phyloP scores from a whole-genome alignment of 352 stramenopile species.

The Globisporangium nagaii region DNA sequence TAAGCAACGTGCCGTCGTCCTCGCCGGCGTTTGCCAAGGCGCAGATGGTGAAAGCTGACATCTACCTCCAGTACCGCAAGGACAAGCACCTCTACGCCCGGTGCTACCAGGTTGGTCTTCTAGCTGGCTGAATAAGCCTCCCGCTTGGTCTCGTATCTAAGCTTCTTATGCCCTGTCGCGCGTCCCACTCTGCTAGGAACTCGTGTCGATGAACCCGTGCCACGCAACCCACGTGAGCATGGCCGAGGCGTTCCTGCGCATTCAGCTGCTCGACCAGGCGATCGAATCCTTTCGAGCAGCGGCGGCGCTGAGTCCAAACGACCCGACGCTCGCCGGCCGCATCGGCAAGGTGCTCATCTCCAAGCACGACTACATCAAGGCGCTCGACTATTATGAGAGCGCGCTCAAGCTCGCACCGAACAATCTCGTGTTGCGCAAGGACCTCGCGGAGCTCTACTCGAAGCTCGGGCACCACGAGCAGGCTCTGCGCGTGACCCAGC shows the following conservation, averaged over 20 bases:
- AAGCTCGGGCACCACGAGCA: constrained; percentile 86
- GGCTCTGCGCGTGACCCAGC: constrained; percentile 74
- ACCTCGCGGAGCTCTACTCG: constrained; percentile 87
- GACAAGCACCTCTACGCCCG: constrained; percentile 88
- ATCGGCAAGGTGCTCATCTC: constrained; percentile 90
- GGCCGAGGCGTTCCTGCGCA: constrained; percentile 89
- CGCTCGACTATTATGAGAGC: constrained; percentile 92
- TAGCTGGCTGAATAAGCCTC: too few relatives aligned
- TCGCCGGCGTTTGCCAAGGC: constrained; percentile 83
- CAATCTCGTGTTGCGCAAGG: constrained; percentile 81
- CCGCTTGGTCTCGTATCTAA: too few relatives aligned
- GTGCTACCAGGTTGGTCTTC: constrained; percentile 64
- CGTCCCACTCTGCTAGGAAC: too few relatives aligned
- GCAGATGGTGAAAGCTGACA: constrained; percentile 92
- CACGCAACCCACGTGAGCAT: constrained; percentile 79
- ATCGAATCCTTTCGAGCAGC: constrained; percentile 74
- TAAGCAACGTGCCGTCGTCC: constrained; percentile 75
- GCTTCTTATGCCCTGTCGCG: too few relatives aligned
- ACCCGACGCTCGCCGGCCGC: constrained; percentile 72
- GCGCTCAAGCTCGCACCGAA: constrained; percentile 73
- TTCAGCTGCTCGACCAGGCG: constrained; percentile 88
- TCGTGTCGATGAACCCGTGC: constrained; percentile 77
- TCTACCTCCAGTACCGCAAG: constrained; percentile 89
- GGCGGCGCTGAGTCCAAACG: constrained; percentile 44
- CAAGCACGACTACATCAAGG: constrained; percentile 92